Conservation (phyloP, 208 protist genomes). For the Crithidia fasciculata region DNA sequence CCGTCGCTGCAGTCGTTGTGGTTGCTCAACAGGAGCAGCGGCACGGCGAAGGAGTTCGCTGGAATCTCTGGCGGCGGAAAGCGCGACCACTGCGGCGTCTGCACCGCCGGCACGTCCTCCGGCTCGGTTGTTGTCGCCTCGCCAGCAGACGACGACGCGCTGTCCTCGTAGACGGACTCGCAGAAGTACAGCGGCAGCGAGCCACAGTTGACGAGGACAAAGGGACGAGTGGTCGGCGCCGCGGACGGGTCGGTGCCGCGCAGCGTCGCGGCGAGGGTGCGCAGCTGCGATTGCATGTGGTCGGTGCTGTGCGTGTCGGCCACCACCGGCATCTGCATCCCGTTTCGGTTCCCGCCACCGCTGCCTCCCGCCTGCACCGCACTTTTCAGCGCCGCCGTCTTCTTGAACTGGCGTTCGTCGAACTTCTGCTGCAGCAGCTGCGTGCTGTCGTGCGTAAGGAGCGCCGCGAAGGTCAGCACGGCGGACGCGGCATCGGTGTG, state of each 20-base stretch:
- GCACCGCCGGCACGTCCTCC: background rate
- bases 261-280: constrained; percentile 24
- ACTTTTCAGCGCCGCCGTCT: constrained; percentile 9
- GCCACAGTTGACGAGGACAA: constrained; percentile 54
- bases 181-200: constrained; percentile 48
- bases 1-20: too few relatives aligned
- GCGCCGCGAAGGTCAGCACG: constrained; percentile 36
- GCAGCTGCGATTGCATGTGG: constrained; percentile 31
- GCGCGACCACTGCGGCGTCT: constrained; percentile 36
- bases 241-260: background rate
- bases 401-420: constrained; percentile 44
- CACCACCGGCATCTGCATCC: constrained; percentile 18
- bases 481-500: constrained; percentile 32
- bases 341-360: background rate
- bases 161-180: constrained; percentile 22
- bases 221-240: constrained; percentile 14
- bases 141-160: background rate
- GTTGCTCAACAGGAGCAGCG: constrained; percentile 14
- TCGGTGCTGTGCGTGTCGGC: constrained; percentile 37
- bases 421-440: constrained; percentile 55
- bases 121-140: background rate
- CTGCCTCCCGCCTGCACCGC: background rate
- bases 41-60: constrained; percentile 40
- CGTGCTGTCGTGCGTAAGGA: constrained; percentile 42
- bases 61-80: constrained; percentile 61